Base-by-base conservation (phyloP, 345 rosid species). In the Eutrema japonicum region DNA sequence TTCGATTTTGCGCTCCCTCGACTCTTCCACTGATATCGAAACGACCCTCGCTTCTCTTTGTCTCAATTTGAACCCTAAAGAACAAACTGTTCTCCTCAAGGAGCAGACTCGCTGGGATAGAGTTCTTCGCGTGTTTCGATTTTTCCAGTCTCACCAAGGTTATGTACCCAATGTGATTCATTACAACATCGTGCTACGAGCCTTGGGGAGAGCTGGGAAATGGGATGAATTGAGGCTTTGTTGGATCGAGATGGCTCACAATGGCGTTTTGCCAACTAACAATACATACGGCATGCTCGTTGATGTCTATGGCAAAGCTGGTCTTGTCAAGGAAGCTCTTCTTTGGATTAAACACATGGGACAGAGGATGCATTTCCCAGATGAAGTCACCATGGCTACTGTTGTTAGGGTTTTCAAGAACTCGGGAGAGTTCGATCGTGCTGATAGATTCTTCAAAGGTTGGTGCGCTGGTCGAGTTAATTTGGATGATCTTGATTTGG, bases 311-410 rank as follows among this genome's bases (percentile, higher is more conserved):
- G 96, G 91, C 35, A 93, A 84, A 76, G 91, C 94, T 22, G 98
- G 97, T 68, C 87, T 90, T 78, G 86, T 83, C 32, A 82, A 79
- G 40, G 98, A 93, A 79, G 81, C 97, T 5, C 90, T 91, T 63
- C 72, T 89, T 73, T 93, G 98, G 97, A 84, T 93, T 73, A 93
- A 82, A 81, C 97, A 90, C 55, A 93, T 93, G 98, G 86, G 75
- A 57, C 57, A 82, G 48, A 84, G 94, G 54, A 88, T 89, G 55
- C 54, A 86, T 73, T 91, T 85, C 50, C 97, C 98, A 0, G 97
- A 88, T 32, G 97, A 91, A 72, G 85, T 88, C 64, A 85, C 92
- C 2, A 87, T 93, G 97, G 82, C 85, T 78, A 86, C 96, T 1
- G 92, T 91, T 27, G 83, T 93, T 46, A 80, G 79, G 73, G 91